phyloP scores from a whole-genome alignment of 345 rosid species.

The Rhodamnia rubescens region DNA sequence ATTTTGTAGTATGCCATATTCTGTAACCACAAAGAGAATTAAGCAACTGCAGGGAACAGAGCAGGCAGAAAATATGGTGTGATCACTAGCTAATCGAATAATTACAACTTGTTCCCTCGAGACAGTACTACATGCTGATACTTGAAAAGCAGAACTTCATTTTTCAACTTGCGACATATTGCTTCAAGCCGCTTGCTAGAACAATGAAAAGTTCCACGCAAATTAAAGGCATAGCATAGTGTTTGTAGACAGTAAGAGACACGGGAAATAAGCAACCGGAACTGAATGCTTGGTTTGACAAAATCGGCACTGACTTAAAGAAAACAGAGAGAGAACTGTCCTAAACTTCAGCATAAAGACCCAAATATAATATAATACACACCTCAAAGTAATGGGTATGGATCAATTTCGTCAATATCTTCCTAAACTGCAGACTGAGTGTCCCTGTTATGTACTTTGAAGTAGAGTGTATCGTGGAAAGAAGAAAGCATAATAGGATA shows the following conservation, averaged over 20 bases:
- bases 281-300: neutral
- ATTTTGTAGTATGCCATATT: slow-evolving; percentile 97
- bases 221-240: neutral
- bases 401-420: slow-evolving; percentile 81
- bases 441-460: slow-evolving; percentile 84
- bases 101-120: neutral
- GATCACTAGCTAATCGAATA: neutral
- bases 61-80: neutral
- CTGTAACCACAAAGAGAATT: slow-evolving; percentile 30
- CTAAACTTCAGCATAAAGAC: neutral
- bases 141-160: neutral
- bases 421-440: slow-evolving; percentile 81
- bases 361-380: neutral
- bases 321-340: neutral
- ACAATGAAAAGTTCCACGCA: neutral
- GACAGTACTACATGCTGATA: neutral
- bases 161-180: neutral
- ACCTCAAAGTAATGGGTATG: slow-evolving; percentile 88
- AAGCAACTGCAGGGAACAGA: neutral
- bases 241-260: neutral
- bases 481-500: slow-evolving; percentile 76
- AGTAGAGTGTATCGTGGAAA: slow-evolving; percentile 74
- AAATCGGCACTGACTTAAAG: neutral
- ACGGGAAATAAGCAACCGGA: neutral
- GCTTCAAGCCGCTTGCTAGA: neutral